Evolutionary conservation across 1,284 basidiomycete species (phyloP).

Genomic region (Sporisorium graminicola): DNA sequence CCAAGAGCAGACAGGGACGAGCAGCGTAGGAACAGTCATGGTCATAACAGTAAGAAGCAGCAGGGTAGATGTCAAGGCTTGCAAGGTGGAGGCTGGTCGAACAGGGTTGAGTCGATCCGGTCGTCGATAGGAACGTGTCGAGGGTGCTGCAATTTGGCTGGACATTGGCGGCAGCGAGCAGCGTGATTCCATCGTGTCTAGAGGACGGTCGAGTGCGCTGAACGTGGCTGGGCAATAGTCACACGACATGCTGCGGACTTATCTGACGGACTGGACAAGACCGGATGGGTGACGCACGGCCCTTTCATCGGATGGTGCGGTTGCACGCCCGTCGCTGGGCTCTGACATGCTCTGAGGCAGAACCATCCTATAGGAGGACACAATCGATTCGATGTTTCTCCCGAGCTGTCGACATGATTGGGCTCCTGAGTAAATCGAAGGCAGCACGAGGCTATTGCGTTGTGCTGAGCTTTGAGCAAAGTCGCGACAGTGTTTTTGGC

Average conservation of each 20-base stretch:
- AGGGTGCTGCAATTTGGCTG: background rate
- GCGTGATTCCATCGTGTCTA: background rate
- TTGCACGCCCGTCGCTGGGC: background rate
- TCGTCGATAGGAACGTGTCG: background rate
- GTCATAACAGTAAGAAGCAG: slow-evolving; percentile 2
- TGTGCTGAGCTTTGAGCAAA: background rate
- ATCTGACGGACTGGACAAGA: background rate
- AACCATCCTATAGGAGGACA: too few relatives aligned
- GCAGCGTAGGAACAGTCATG: background rate
- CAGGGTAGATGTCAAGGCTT: background rate
- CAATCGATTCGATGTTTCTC: too few relatives aligned
- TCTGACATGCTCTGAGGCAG: background rate
- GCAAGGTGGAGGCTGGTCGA: background rate
- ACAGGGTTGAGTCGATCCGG: background rate
- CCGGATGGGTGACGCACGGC: background rate
- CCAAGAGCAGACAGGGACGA: too few relatives aligned
- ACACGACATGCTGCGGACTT: background rate
- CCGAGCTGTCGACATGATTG: background rate
- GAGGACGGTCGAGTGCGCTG: background rate
- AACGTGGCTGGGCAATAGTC: background rate
- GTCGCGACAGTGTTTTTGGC: too few relatives aligned
- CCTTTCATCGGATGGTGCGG: too few relatives aligned
- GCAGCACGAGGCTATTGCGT: too few relatives aligned
- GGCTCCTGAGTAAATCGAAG: background rate
- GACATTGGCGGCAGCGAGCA: background rate